Base-by-base conservation (phyloP, 768 basidiomycete genomes). In the Mycena rosella region DNA sequence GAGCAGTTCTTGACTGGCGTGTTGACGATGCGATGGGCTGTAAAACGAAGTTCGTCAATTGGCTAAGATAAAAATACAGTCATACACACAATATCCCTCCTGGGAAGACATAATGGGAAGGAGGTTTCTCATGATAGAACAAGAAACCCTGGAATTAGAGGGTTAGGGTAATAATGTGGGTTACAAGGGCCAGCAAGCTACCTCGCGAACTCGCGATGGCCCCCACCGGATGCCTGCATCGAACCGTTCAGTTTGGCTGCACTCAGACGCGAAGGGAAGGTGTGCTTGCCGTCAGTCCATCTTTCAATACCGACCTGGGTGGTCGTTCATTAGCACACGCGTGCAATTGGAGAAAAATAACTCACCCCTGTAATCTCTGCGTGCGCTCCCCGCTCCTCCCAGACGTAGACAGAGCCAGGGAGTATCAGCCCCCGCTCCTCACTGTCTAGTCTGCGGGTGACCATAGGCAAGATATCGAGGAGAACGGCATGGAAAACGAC, bases 321-420 rank as follows among this genome's bases (percentile, higher is more conserved):
- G n/a, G 68, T 26, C 60, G 61, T 69, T 54, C 60, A 63, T 69
- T 54, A 69, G 51, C 53, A 53, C 52, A 38, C 5, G 34, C 44
- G 26, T 22, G n/a, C 55, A 18, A 27, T n/a, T 29, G 24, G 14
- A 22, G 24, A 15, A 49, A 20, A 45, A 55, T 4, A 42, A 80
- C 86, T 75, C 78, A 93, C 91, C 69, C 92, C 91, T 64, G 90
- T 91, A 30, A 91, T 81, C 69, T 92, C 92, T 54, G 89, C 83
- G 63, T 90, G 87, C 44, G 91, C 87, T 0, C 89, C 89, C 60
- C 93, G 85, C 78, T 95, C 93, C 75, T 94, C 93, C 92, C 93
- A 95, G 18, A 95, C 93, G 72, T 92, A 95, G 9, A 94, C 89
- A 56, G 88, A 88, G 22, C 93, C 93, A 10, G 92, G 86, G n/a